Conservation (phyloP, 106 monocot genomes). For the Acorus calamus region DNA sequence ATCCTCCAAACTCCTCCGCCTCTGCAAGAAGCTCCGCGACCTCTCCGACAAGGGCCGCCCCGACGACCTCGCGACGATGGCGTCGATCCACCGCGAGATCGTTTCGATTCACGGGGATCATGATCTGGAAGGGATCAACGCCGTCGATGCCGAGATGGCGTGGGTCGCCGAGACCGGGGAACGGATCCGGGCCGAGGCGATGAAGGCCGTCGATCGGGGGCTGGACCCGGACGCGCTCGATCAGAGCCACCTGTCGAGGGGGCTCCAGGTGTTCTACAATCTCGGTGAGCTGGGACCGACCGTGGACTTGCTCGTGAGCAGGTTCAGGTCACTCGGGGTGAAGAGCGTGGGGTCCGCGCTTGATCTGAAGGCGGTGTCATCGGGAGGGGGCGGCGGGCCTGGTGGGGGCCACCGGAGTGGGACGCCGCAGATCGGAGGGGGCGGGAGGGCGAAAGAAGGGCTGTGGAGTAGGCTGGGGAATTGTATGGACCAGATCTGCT, state of each 20-base stretch:
- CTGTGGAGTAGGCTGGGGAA: conserved; percentile 86
- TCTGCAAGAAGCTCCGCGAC: conserved; percentile 36
- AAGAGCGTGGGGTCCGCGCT: conserved; percentile 66
- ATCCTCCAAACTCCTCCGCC: conserved; percentile 49
- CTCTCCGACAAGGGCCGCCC: conserved; percentile 13
- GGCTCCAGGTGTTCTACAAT: conserved; percentile 96
- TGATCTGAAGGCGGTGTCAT: conserved; percentile 90
- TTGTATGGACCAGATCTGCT: conserved; percentile 84
- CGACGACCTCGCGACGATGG: conserved; percentile 76
- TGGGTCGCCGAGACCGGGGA: conserved; percentile 52
- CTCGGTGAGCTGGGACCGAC: conserved; percentile 74
- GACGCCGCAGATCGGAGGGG: conserved; percentile 81
- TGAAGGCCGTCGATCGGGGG: conserved; percentile 63
- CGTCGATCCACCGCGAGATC: conserved; percentile 84
- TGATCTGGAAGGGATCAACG: conserved; percentile 52
- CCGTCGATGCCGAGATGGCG: conserved; percentile 76
- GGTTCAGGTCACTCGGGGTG: conserved; percentile 61
- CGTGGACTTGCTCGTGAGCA: conserved; percentile 54
- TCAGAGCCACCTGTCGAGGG: conserved; percentile 94
- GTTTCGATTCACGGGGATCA: conserved; percentile 61
- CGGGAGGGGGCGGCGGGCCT: conserved; percentile 13
- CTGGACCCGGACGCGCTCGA: conserved; percentile 86
- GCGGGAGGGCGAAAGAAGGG: conserved; percentile 66
- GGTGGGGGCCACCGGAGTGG: conserved; percentile 88
- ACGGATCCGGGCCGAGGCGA: conserved; percentile 59